A percentile compares a stretch with the other conserved stretches of the same genome.
Conservation (phyloP, 148 eudicot species). For the Fagopyrum homotropicum region DNA sequence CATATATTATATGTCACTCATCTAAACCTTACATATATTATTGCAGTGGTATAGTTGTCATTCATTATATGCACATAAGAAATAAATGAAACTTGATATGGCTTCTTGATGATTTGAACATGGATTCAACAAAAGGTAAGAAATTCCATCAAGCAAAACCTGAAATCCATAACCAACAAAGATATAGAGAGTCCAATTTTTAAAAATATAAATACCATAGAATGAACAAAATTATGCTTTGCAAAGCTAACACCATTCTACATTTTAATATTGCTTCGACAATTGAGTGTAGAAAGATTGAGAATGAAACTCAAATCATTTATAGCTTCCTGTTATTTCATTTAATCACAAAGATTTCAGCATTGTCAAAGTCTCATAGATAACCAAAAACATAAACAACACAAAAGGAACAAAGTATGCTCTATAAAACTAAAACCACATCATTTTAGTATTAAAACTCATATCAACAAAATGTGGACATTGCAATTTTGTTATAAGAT, state of each 20-base stretch:
- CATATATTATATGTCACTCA: too few relatives aligned
- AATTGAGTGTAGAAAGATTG: background rate
- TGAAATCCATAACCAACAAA: too few relatives aligned
- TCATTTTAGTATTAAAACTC: background rate
- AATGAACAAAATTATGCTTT: background rate
- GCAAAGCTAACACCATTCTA: background rate
- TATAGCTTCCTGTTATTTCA: background rate
- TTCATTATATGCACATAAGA: too few relatives aligned
- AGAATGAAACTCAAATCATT: background rate
- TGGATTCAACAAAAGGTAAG: too few relatives aligned
- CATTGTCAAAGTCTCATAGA: too few relatives aligned
- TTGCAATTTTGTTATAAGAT: conserved; percentile 26
- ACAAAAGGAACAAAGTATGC: background rate
- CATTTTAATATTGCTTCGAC: background rate
- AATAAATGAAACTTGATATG: too few relatives aligned
- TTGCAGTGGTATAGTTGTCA: too few relatives aligned
- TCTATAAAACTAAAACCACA: background rate
- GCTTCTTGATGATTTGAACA: too few relatives aligned
- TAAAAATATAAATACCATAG: background rate
- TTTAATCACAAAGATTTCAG: too few relatives aligned
- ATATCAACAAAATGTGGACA: conserved; percentile 46
- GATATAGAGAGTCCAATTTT: background rate
- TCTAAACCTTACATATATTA: too few relatives aligned
- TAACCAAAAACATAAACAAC: background rate
- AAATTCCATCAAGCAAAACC: too few relatives aligned